These are phyloP conservation scores for Reticulascus tulasneorum DNA, from an alignment of 2,329 filamentous ascomycete genomes.

Conservation along the genomic window DNA sequence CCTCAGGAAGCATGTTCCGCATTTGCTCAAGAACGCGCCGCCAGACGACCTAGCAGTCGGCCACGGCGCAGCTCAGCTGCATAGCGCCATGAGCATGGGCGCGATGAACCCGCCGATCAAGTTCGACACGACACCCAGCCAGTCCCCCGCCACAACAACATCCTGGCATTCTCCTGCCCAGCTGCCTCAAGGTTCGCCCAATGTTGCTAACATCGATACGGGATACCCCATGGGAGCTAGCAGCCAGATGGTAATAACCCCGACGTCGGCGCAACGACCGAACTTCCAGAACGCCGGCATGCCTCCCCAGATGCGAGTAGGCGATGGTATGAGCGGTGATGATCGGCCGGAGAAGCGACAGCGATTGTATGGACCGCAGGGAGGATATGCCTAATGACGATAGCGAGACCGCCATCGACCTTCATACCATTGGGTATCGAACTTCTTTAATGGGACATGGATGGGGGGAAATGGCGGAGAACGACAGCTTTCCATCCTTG, in stretches of 20 bases:
- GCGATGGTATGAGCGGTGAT: constrained; percentile 28
- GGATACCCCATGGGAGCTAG: constrained; percentile 43
- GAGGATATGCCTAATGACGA: constrained; percentile 33
- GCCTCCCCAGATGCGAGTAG: constrained; percentile 30
- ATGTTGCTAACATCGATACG: constrained; percentile 35
- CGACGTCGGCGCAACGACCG: constrained; percentile 21
- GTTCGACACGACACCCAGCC: constrained; percentile 50
- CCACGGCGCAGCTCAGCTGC: constrained; percentile 23
- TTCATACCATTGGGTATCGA: no score
- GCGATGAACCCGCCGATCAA: constrained; percentile 34
- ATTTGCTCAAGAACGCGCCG: constrained; percentile 68
- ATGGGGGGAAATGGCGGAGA: no score
- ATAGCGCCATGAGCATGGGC: constrained; percentile 29
- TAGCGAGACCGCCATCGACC: no score
- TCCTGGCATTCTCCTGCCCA: constrained; percentile 51
- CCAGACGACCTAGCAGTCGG: constrained; percentile 35
- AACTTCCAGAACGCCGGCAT: constrained; percentile 36
- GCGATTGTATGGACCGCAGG: constrained; percentile 41
- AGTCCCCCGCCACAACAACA: constrained; percentile 43
- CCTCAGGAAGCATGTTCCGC: constrained; percentile 83
- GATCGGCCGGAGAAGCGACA: constrained; percentile 50
- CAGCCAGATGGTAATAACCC: constrained; percentile 32
- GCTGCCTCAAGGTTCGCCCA: constrained; percentile 46
- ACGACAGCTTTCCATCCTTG: no score
- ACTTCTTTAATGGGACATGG: no score